Conservation (phyloP, 345 rosid genomes). For the Brassica cretica region DNA sequence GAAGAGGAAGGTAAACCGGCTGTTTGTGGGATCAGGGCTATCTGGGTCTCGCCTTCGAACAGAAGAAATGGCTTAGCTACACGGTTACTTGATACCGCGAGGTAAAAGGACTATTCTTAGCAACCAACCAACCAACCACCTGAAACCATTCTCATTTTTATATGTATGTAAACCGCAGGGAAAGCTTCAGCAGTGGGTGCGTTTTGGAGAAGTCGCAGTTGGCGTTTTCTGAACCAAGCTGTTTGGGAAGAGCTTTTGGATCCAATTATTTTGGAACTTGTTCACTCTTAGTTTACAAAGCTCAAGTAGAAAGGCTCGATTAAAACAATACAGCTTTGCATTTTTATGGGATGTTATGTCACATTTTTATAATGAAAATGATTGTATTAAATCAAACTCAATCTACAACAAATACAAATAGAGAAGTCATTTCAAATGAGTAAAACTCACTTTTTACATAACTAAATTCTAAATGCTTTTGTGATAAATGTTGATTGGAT, state of each 20-base stretch:
- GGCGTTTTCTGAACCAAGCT: slow-evolving; percentile 81
- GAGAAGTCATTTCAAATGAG: no score
- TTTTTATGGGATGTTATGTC: no score
- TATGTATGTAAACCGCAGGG: slow-evolving; percentile 46
- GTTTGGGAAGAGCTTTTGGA: slow-evolving; percentile 73
- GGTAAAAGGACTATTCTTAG: slow-evolving; percentile 43
- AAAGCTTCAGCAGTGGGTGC: slow-evolving; percentile 50
- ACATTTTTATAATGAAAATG: no score
- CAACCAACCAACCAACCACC: background rate
- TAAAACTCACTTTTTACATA: no score
- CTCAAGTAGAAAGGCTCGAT: slow-evolving; percentile 24
- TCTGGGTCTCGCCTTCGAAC: slow-evolving; percentile 85
- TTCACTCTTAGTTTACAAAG: slow-evolving; percentile 62
- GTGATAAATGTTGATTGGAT: no score
- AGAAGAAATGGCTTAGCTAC: slow-evolving; percentile 79
- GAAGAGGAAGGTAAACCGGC: slow-evolving; percentile 56
- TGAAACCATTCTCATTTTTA: background rate
- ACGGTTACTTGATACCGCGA: slow-evolving; percentile 65
- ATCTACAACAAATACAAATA: no score
- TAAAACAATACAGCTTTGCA: background rate
- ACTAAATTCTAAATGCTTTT: no score
- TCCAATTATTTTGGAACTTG: slow-evolving; percentile 45
- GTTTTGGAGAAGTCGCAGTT: slow-evolving; percentile 52
- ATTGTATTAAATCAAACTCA: no score
- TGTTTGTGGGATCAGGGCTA: slow-evolving; percentile 79